These are phyloP conservation scores for Xanthoparmelia taractica DNA, from an alignment of 495 filamentous ascomycete genomes.

Conservation along the genomic window DNA sequence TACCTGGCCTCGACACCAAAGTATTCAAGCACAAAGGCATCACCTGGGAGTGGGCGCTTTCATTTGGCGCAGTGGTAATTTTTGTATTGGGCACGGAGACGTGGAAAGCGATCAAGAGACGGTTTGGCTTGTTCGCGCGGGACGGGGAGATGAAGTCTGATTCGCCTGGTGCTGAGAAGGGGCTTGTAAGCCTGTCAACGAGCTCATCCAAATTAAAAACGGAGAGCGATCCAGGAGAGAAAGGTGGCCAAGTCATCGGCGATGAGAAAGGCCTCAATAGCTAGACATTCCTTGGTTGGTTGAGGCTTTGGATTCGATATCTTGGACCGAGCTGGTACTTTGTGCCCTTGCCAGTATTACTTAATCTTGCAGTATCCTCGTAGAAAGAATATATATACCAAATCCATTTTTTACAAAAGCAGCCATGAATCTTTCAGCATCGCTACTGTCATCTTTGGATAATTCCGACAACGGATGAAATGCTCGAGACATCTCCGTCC, in stretches of 20 bases:
- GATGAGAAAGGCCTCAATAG: neutral
- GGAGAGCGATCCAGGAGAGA: neutral
- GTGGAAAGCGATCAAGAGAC: neutral
- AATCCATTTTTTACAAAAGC: too few relatives aligned
- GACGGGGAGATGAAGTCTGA: neutral
- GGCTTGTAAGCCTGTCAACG: neutral
- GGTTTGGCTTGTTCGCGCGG: neutral
- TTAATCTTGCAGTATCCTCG: too few relatives aligned
- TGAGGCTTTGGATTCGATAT: neutral
- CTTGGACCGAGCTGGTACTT: neutral
- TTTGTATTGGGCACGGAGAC: conserved; percentile 9
- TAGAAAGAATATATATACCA: too few relatives aligned
- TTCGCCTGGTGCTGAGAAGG: neutral
- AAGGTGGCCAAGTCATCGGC: neutral
- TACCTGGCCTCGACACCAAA: conserved; percentile 56
- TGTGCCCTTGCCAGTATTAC: too few relatives aligned
- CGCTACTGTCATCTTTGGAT: too few relatives aligned
- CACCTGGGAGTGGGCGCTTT: conserved; percentile 59
- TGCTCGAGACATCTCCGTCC: too few relatives aligned
- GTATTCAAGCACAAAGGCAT: conserved; percentile 74
- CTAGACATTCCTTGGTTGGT: neutral
- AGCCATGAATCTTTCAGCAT: too few relatives aligned
- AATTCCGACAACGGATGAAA: too few relatives aligned
- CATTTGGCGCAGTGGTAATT: conserved; percentile 11
- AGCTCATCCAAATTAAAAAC: neutral